Conservation (phyloP, 495 filamentous ascomycete species). For the Diplogelasinospora grovesii region DNA sequence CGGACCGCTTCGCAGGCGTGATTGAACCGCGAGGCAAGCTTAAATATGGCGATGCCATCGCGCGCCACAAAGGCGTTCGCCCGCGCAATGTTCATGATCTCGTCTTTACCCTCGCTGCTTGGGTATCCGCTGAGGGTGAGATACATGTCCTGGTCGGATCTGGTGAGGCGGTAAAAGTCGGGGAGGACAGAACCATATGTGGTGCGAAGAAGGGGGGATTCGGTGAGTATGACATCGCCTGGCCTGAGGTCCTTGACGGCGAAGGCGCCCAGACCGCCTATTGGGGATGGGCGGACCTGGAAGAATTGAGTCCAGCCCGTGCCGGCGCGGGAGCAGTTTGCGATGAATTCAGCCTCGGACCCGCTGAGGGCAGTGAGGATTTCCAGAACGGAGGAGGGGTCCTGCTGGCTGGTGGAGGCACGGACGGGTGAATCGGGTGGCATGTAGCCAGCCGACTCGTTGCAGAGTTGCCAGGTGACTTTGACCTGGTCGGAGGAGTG, state of each 20-base stretch:
- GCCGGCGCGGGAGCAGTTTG: too few species aligned
- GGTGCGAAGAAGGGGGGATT: conserved; percentile 18
- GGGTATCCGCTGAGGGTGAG: too few species aligned
- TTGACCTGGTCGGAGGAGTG: too few species aligned
- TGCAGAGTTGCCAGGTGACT: too few species aligned
- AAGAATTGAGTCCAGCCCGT: too few species aligned
- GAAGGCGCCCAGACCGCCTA: conserved; percentile 27
- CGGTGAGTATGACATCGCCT: conserved; percentile 21
- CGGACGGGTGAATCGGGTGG: too few species aligned
- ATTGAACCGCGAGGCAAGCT: conserved; percentile 28
- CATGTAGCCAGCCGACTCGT: too few species aligned
- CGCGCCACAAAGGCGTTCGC: conserved; percentile 28
- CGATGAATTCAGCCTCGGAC: too few species aligned
- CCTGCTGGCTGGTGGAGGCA: too few species aligned
- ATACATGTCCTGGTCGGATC: conserved; percentile 4
- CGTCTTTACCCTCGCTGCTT: conserved; percentile 10
- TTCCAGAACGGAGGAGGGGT: too few species aligned
- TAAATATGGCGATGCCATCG: conserved; percentile 17
- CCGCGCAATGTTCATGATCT: conserved; percentile 16
- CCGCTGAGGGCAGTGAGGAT: too few species aligned
- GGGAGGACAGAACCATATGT: conserved; percentile 4
- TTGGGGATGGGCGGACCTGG: conserved; percentile 15
- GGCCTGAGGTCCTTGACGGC: conserved; percentile 17
- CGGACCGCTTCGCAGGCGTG: conserved; percentile 21
- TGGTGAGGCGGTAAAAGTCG: conserved; percentile 13